phyloP scores from a whole-genome alignment of 2,329 filamentous ascomycete species.

The Colletotrichum lupini region DNA sequence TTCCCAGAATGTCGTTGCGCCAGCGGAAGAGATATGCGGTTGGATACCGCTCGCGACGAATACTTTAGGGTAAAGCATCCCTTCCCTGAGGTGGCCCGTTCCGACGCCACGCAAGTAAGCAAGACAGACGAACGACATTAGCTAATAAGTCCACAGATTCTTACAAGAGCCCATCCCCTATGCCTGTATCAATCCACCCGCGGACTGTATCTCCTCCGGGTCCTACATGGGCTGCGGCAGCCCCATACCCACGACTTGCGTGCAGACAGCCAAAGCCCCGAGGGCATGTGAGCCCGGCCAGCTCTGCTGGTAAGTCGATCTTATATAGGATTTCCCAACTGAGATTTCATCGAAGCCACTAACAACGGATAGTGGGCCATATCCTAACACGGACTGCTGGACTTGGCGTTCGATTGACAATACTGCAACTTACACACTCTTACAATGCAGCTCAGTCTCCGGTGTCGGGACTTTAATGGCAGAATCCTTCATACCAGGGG shows the following conservation, averaged over 20 bases:
- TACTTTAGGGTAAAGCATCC: background rate
- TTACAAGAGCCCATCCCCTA: background rate
- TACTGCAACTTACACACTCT: background rate
- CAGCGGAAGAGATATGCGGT: conserved; percentile 10
- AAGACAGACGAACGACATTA: accelerated
- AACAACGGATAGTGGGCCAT: background rate
- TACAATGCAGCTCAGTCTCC: background rate
- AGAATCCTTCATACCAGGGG: background rate
- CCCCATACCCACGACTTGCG: conserved; percentile 13
- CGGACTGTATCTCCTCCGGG: conserved; percentile 6
- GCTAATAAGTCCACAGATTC: background rate
- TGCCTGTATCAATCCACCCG: background rate
- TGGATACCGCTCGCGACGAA: background rate
- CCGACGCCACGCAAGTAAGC: no score
- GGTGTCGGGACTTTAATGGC: background rate
- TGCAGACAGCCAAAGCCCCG: background rate
- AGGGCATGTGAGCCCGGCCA: background rate
- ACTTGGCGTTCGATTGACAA: background rate
- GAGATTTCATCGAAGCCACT: background rate
- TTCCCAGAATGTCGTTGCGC: background rate
- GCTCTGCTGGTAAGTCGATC: conserved; percentile 16
- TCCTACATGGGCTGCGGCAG: conserved; percentile 11
- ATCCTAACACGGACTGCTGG: background rate
- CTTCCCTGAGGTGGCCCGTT: accelerated
- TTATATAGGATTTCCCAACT: no score